These are phyloP conservation scores for Aspergillus niger DNA, from an alignment of 2,329 filamentous ascomycete genomes.

Conservation along the genomic window DNA sequence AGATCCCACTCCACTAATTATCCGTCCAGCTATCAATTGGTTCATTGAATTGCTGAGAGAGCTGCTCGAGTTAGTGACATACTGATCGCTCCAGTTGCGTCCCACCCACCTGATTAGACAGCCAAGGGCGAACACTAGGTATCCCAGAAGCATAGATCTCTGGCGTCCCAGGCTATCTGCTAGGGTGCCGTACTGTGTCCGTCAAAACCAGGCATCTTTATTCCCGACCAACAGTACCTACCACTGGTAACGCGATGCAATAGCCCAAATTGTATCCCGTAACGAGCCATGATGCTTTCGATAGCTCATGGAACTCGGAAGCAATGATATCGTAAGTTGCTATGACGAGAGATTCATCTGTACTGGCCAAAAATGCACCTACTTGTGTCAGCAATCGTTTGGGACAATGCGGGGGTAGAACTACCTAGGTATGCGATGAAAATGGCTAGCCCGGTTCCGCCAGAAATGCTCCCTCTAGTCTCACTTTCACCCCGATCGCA, in stretches of 20 bases:
- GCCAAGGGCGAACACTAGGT: background rate
- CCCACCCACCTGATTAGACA: background rate
- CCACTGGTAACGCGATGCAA: constrained; percentile 6
- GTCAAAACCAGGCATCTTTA: too few species aligned
- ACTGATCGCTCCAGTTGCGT: too few species aligned
- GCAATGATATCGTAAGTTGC: constrained; percentile 7
- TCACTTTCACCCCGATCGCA: background rate
- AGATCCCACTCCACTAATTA: background rate
- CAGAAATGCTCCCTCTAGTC: background rate
- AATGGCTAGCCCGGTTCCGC: background rate
- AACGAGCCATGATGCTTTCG: background rate
- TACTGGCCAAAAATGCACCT: constrained; percentile 7
- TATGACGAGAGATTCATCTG: constrained; percentile 3
- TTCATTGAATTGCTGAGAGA: background rate
- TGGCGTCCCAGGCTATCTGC: background rate
- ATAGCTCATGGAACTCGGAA: background rate
- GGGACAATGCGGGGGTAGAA: background rate
- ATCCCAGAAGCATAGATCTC: background rate
- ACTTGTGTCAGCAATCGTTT: background rate
- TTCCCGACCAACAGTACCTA: background rate
- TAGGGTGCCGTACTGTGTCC: background rate
- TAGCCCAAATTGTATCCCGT: constrained; percentile 5
- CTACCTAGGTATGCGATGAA: constrained; percentile 6
- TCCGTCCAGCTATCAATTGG: background rate
- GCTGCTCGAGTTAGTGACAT: background rate